phyloP scores from a whole-genome alignment of 257 asterid species.

The Verbena officinalis region DNA sequence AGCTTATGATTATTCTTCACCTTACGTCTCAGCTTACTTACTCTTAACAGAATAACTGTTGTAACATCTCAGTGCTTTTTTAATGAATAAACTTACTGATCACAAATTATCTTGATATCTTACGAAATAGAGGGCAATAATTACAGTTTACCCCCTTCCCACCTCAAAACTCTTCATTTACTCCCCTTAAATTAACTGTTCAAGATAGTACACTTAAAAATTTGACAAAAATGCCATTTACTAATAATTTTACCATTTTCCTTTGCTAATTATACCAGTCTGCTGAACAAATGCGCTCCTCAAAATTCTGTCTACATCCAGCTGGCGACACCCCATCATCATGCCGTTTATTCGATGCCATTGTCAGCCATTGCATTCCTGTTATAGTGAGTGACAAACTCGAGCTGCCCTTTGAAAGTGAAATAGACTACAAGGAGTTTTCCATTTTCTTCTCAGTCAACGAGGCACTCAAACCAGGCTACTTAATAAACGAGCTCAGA shows the following conservation, averaged over 20 bases:
- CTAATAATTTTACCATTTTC: slow-evolving; percentile 3
- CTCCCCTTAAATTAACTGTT: no score
- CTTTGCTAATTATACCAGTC: slow-evolving; percentile 53
- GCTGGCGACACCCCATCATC: slow-evolving; percentile 99
- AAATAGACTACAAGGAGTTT: slow-evolving; percentile 83
- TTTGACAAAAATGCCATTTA: no score
- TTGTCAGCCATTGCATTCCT: slow-evolving; percentile 93
- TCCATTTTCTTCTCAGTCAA: slow-evolving; percentile 74
- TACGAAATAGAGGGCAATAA: no score
- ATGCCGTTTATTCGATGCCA: slow-evolving; percentile 93
- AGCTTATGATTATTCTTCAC: no score
- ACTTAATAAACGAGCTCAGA: slow-evolving; percentile 64
- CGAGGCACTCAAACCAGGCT: slow-evolving; percentile 69
- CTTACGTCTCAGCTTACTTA: no score
- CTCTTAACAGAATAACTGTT: no score
- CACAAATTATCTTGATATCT: no score
- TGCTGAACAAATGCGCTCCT: slow-evolving; percentile 74
- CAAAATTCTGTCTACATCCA: slow-evolving; percentile 89
- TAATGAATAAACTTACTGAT: no score
- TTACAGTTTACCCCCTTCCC: no score
- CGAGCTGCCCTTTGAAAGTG: slow-evolving; percentile 91
- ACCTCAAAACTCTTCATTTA: no score
- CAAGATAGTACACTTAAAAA: no score
- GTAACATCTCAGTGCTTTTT: no score
- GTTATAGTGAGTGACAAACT: slow-evolving; percentile 86